Evolutionary conservation across 768 basidiomycete species (phyloP).

Genomic region (Gymnopilus junonius): DNA sequence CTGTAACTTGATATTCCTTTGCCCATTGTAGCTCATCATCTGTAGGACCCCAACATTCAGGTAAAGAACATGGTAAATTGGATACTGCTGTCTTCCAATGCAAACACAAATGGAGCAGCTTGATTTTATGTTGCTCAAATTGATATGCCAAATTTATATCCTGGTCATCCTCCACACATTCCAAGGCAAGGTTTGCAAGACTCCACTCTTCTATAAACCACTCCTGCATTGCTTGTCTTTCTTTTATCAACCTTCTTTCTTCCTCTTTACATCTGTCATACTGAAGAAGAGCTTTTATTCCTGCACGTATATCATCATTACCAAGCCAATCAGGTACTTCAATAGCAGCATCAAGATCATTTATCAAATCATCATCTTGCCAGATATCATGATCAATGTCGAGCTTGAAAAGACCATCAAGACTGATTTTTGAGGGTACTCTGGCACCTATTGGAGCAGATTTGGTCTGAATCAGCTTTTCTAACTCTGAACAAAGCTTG

Average conservation of each 20-base stretch:
- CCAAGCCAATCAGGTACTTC: not conserved
- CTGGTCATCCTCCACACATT: too few relatives aligned
- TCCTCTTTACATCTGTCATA: constrained; percentile 33
- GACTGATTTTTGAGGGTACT: constrained; percentile 24
- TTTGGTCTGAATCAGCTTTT: constrained; percentile 14
- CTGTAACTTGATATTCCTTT: not conserved
- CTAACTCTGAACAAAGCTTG: constrained; percentile 20
- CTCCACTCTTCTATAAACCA: too few relatives aligned
- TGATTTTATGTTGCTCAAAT: not conserved
- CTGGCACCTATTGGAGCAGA: constrained; percentile 28
- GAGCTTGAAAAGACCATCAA: constrained; percentile 28
- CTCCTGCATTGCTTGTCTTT: too few relatives aligned
- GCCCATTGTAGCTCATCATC: not conserved
- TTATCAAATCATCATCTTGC: constrained; percentile 32
- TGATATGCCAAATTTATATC: not conserved
- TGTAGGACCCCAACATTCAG: not conserved
- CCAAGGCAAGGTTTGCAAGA: too few relatives aligned
- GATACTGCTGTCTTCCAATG: not conserved
- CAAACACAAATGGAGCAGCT: not conserved
- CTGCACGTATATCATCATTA: not conserved
- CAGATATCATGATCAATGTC: constrained; percentile 43
- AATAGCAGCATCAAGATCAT: constrained; percentile 16
- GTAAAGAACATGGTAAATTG: not conserved
- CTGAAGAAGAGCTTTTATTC: constrained; percentile 24
- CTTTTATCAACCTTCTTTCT: not conserved